Evolutionary conservation across 2,329 filamentous ascomycete genomes (phyloP).

Genomic region (Stagonosporopsis rhizophila): DNA sequence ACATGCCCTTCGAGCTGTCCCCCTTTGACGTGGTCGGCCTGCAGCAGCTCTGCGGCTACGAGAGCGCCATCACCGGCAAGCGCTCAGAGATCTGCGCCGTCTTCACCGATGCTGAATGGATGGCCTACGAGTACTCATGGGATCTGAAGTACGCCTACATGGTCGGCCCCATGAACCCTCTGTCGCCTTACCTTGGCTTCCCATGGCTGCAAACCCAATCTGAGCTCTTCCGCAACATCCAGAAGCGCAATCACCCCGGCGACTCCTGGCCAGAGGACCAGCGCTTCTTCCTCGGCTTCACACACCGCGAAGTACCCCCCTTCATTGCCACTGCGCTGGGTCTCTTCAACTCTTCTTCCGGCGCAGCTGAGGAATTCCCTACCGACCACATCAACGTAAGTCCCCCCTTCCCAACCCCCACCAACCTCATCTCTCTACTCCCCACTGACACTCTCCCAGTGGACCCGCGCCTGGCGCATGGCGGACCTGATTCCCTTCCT

Average conservation of each 20-base stretch:
- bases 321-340: slow-evolving; percentile 71
- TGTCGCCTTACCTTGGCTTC: slow-evolving; percentile 65
- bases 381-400: slow-evolving; percentile 60
- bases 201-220: slow-evolving; percentile 71
- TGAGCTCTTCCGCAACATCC: slow-evolving; percentile 36
- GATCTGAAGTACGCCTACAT: slow-evolving; percentile 71
- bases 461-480: slow-evolving; percentile 68
- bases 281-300: slow-evolving; percentile 71
- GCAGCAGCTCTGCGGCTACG: slow-evolving; percentile 70
- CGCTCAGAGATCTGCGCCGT: slow-evolving; percentile 64
- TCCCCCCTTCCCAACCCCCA: not conserved
- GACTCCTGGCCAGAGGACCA: slow-evolving; percentile 51
- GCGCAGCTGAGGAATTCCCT: slow-evolving; percentile 68
- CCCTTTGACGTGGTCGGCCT: slow-evolving; percentile 67
- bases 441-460: slow-evolving; percentile 23
- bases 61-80: slow-evolving; percentile 66
- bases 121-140: slow-evolving; percentile 68
- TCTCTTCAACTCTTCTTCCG: slow-evolving; percentile 71
- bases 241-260: slow-evolving; percentile 51
- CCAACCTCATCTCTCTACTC: not conserved
- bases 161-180: slow-evolving; percentile 65
- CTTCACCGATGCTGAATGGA: slow-evolving; percentile 69
- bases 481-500: slow-evolving; percentile 70
- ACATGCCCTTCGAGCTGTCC: slow-evolving; percentile 64
- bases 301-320: slow-evolving; percentile 71